Conservation (phyloP, 2,329 filamentous ascomycete species). For the Myriosclerotinia curreyana region DNA sequence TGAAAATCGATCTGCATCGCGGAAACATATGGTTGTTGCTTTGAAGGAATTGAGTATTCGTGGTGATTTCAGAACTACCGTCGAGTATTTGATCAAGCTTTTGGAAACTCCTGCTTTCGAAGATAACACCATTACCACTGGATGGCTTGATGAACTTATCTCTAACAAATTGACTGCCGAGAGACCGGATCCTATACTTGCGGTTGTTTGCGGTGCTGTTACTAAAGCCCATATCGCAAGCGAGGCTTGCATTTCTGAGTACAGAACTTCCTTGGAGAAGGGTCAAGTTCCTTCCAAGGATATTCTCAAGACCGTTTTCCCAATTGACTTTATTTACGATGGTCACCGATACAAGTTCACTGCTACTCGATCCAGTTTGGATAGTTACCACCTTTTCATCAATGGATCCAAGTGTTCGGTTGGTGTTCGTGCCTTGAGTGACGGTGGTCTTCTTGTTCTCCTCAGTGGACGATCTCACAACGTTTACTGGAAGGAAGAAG, state of each 20-base stretch:
- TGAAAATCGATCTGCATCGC: slow-evolving; percentile 90
- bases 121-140: slow-evolving; percentile 98
- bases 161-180: slow-evolving; percentile 96
- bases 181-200: slow-evolving; percentile 86
- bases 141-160: slow-evolving; percentile 98
- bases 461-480: slow-evolving; percentile 94
- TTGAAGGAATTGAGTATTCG: slow-evolving; percentile 99
- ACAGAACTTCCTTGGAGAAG: slow-evolving; percentile 86
- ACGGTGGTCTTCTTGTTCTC: slow-evolving; percentile 88
- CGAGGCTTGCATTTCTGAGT: slow-evolving; percentile 83
- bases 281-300: slow-evolving; percentile 97
- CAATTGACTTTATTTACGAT: slow-evolving; percentile 98
- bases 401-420: slow-evolving; percentile 96
- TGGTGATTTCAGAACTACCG: slow-evolving; percentile 97
- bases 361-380: slow-evolving; percentile 82
- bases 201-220: slow-evolving; percentile 92
- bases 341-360: slow-evolving; percentile 97
- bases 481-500: slow-evolving; percentile 99
- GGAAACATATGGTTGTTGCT: slow-evolving; percentile 99
- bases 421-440: slow-evolving; percentile 86
- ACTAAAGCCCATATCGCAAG: slow-evolving; percentile 95
- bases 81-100: slow-evolving; percentile 98
- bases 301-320: slow-evolving; percentile 95
- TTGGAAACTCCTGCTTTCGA: slow-evolving; percentile 98
- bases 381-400: slow-evolving; percentile 98